Base-by-base conservation (phyloP, 2,329 filamentous ascomycete species). In the Exophiala bonariae region DNA sequence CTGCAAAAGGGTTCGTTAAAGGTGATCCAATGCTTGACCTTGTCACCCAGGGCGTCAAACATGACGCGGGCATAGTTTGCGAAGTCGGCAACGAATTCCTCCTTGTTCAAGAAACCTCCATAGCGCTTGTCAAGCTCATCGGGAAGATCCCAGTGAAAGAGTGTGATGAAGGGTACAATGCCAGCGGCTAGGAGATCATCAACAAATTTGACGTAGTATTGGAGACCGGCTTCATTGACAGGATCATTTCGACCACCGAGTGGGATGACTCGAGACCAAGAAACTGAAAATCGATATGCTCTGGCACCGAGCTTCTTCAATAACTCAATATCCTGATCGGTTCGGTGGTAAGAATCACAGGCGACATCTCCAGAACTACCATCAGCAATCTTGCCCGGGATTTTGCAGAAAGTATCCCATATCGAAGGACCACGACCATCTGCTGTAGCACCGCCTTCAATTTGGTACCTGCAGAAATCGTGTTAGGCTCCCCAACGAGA, bases 1-100 rank as follows among this genome's bases (percentile, higher is more conserved):
- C 82, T 87, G 70, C 88, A 95, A 83, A 87, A 93, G 3, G 89
- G 89, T 73, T 95, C 89, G 66, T 93, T 93, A 72, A 92, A 89
- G 19, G 88, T 93, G 66, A 91, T 88, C 89, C 89, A 95, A 70
- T 88, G 78, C 74, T 89, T 89, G 61, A 90, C 88, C 67, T 84
- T 85, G 44, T 83, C 79, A 39, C 79, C 78, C 47, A 95, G 76
- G 1, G 83, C 80, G 63, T 85, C 77, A 72, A 90, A 95, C 60
- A 89, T 75, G 37, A 89, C 75, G 52, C 85, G 82, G 8, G 89
- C 86, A 63, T 91, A 95, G 69, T 85, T 73, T 59, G 86, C 84
- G 64, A 83, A 95, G 70, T 95, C 89, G 49, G 84, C 79, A 2
- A 87, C 82, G 67, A 93, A 95, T 71, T 95, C 89, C 34, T 83